Conservation (phyloP, 1,284 basidiomycete genomes). For the Sphagnurus paluster region DNA sequence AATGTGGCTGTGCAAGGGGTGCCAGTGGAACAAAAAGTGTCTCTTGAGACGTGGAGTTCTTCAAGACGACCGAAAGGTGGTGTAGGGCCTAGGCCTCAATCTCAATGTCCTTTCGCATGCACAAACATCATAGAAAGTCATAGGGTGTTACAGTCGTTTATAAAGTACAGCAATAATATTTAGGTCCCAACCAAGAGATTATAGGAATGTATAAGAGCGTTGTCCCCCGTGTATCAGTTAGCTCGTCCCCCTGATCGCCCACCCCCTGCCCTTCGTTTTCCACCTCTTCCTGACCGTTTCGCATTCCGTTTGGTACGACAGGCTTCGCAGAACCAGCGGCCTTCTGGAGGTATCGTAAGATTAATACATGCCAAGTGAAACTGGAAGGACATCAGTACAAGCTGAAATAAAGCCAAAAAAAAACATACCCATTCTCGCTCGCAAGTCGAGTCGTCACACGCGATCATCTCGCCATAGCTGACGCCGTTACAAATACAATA, state of each 20-base stretch:
- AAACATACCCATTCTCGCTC: slow-evolving; percentile 90
- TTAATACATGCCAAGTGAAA: slow-evolving; percentile 86
- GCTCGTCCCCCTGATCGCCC: slow-evolving; percentile 26
- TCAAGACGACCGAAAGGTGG: neutral
- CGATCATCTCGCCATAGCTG: slow-evolving; percentile 97
- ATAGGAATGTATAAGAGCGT: neutral
- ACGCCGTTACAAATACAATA: slow-evolving; percentile 91
- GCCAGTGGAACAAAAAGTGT: too few species aligned
- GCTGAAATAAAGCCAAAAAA: slow-evolving; percentile 13
- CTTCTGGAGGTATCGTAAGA: slow-evolving; percentile 70
- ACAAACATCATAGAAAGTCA: neutral
- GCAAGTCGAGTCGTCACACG: slow-evolving; percentile 89
- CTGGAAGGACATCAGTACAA: slow-evolving; percentile 38
- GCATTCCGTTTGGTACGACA: slow-evolving; percentile 54
- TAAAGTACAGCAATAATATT: slow-evolving; percentile 14
- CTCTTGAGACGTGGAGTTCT: too few species aligned
- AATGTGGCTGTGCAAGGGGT: too few species aligned
- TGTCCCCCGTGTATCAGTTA: slow-evolving; percentile 11
- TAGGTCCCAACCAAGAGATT: slow-evolving; percentile 9
- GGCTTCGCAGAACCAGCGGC: slow-evolving; percentile 81
- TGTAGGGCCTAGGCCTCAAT: too few species aligned
- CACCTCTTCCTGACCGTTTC: slow-evolving; percentile 48
- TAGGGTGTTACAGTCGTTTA: slow-evolving; percentile 8
- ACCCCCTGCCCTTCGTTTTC: slow-evolving; percentile 47
- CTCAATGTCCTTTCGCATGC: neutral